Evolutionary conservation across 2,329 filamentous ascomycete genomes (phyloP), one percentile per base, ranked within the genome.

Genomic region (Fusarium keratoplasticum): DNA sequence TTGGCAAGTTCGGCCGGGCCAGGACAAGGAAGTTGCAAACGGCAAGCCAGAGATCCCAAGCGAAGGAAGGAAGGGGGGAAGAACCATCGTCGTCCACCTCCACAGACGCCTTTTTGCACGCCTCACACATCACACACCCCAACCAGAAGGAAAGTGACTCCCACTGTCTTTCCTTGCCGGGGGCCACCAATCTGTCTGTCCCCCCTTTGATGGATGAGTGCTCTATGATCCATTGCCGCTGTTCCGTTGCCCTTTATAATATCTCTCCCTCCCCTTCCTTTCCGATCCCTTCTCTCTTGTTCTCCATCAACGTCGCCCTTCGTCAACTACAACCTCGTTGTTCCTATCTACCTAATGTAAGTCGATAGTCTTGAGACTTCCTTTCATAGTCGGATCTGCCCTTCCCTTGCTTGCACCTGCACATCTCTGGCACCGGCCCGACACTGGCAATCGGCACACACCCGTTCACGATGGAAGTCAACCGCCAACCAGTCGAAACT

Each of bases 281-380:
- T 61, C n/a, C 66, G 54, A 64, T 50, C 25, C 50, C 60, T 62
- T 27, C 66, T 52, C 33, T 50, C 54, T 72, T 70, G 47, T 54
- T 74, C 72, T 75, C 65, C 36, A 74, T 72, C 72, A 74, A 74
- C 72, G 72, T 64, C 65, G 63, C 59, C 59, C 52, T 69, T 69
- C 71, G 72, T 74, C 72, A 75, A 75, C 58, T 74, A 29, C 64
- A 69, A 75, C 40, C 71, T 64, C 72, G 72, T 74, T 74, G 72
- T 70, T 67, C 72, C 58, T 70, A 72, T 59, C 72, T 65, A 66
- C 63, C 42, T 73, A 75, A 70, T 75, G 73, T 75, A 76, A 75
- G 73, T 75, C 52, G 47, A 64, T 57, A 50, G 40, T 70, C 42
- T 50, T 35, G 20, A 59, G 54, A 35, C 38, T 66, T 66, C 61